Conservation (phyloP, 2,329 filamentous ascomycete genomes). For the Paraphaeosphaeria sporulosa region DNA sequence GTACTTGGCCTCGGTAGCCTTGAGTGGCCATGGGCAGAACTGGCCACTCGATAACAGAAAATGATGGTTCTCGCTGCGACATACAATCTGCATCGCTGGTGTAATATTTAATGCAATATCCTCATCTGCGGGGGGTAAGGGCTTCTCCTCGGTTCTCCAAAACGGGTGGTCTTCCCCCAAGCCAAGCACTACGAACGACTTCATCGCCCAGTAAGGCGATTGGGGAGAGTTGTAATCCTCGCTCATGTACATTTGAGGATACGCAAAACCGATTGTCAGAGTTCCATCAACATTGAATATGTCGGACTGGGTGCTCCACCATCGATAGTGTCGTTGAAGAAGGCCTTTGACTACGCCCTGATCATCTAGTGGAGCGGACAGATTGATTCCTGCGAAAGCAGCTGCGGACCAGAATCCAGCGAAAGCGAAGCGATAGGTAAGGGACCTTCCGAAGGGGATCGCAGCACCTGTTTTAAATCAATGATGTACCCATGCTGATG, state of each 20-base stretch:
- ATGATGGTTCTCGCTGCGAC: conserved; percentile 47
- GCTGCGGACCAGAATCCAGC: conserved; percentile 59
- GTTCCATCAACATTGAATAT: conserved; percentile 61
- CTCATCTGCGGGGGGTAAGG: conserved; percentile 24
- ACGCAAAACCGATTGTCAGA: conserved; percentile 57
- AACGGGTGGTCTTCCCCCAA: conserved; percentile 52
- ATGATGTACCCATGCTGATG: not conserved
- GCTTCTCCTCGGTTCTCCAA: conserved; percentile 56
- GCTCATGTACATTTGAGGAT: conserved; percentile 62
- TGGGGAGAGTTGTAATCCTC: conserved; percentile 67
- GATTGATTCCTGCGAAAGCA: conserved; percentile 52
- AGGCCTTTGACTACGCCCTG: conserved; percentile 58
- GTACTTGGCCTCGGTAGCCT: conserved; percentile 47
- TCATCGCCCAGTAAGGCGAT: conserved; percentile 63
- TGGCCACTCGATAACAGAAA: conserved; percentile 43
- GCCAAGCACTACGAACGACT: conserved; percentile 56
- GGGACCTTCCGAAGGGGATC: conserved; percentile 61
- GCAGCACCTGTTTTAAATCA: conserved; percentile 51
- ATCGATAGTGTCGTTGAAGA: conserved; percentile 58
- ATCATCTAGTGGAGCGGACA: conserved; percentile 49
- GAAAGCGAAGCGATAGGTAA: conserved; percentile 62
- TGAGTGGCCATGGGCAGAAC: conserved; percentile 47
- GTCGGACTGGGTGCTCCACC: conserved; percentile 55
- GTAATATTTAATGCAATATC: conserved; percentile 19
- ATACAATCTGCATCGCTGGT: conserved; percentile 56